phyloP scores from a whole-genome alignment of 768 basidiomycete species.

The Suillus fuscotomentosus region DNA sequence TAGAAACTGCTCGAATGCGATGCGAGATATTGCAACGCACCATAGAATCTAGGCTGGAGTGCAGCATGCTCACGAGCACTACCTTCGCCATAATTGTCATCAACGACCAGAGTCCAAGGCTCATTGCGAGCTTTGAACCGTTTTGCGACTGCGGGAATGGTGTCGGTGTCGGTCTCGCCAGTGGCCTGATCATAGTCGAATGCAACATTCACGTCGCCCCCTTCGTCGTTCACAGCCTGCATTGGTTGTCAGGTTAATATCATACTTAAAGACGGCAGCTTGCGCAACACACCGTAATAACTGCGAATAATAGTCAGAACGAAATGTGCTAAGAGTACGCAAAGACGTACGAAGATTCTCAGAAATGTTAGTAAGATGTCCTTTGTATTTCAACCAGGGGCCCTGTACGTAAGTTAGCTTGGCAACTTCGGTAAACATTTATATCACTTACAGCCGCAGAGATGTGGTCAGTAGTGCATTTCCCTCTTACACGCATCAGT shows the following conservation, averaged over 20 bases:
- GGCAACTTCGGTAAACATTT: background rate
- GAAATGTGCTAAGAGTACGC: background rate
- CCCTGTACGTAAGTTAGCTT: slow-evolving; percentile 48
- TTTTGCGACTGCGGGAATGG: slow-evolving; percentile 91
- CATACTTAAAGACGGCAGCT: background rate
- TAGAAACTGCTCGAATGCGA: background rate
- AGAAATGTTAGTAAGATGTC: slow-evolving; percentile 93
- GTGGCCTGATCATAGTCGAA: slow-evolving; percentile 65
- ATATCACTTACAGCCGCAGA: slow-evolving; percentile 75
- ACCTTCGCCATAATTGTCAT: slow-evolving; percentile 98
- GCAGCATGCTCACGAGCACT: slow-evolving; percentile 98
- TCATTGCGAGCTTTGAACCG: slow-evolving; percentile 77
- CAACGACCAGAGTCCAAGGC: slow-evolving; percentile 93
- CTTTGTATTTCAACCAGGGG: slow-evolving; percentile 99
- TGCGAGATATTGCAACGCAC: slow-evolving; percentile 32
- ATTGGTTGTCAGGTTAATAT: slow-evolving; percentile 3
- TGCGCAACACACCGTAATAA: slow-evolving; percentile 67
- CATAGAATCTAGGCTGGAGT: slow-evolving; percentile 93
- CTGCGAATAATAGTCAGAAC: slow-evolving; percentile 35
- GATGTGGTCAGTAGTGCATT: slow-evolving; percentile 99
- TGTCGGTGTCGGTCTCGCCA: slow-evolving; percentile 54
- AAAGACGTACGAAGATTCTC: slow-evolving; percentile 83
- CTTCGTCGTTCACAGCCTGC: slow-evolving; percentile 92
- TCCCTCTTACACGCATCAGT: slow-evolving; percentile 90
- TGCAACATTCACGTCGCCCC: slow-evolving; percentile 89